These are phyloP conservation scores for Phascolomyces articulosus DNA, from an alignment of 371 early-diverging fungal species.

Conservation along the genomic window DNA sequence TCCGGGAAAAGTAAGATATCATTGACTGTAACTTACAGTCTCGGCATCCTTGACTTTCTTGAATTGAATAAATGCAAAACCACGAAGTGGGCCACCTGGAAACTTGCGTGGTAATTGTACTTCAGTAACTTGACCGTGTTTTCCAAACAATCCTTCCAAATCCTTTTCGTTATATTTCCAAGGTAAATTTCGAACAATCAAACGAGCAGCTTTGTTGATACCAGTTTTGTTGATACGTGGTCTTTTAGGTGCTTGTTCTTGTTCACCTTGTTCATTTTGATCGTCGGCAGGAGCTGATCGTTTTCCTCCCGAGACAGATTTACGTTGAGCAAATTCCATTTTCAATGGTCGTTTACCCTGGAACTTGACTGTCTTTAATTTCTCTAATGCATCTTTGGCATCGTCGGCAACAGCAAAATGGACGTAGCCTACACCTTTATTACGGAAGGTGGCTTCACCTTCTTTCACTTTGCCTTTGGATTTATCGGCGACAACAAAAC, in stretches of 20 bases:
- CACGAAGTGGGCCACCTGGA: slow-evolving; percentile 64
- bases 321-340: slow-evolving; percentile 74
- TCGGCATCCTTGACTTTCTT: slow-evolving; percentile 10
- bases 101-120: slow-evolving; percentile 78
- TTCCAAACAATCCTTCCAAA: slow-evolving; percentile 57
- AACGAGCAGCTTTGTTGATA: slow-evolving; percentile 60
- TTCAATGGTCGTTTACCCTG: slow-evolving; percentile 62
- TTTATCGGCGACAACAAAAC: slow-evolving; percentile 81
- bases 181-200: slow-evolving; percentile 91
- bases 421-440: slow-evolving; percentile 92
- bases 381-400: slow-evolving; percentile 78
- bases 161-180: slow-evolving; percentile 77
- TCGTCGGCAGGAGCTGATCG: background rate
- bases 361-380: slow-evolving; percentile 73
- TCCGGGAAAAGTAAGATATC: too few species aligned
- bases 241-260: background rate
- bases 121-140: slow-evolving; percentile 65
- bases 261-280: background rate
- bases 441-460: slow-evolving; percentile 38
- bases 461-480: slow-evolving; percentile 37
- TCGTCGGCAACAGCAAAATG: slow-evolving; percentile 89
- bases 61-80: slow-evolving; percentile 16
- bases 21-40: slow-evolving; percentile 20
- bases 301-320: background rate
- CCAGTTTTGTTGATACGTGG: background rate